Evolutionary conservation across 2,329 filamentous ascomycete genomes (phyloP).

Genomic region (Exophiala viscosa): DNA sequence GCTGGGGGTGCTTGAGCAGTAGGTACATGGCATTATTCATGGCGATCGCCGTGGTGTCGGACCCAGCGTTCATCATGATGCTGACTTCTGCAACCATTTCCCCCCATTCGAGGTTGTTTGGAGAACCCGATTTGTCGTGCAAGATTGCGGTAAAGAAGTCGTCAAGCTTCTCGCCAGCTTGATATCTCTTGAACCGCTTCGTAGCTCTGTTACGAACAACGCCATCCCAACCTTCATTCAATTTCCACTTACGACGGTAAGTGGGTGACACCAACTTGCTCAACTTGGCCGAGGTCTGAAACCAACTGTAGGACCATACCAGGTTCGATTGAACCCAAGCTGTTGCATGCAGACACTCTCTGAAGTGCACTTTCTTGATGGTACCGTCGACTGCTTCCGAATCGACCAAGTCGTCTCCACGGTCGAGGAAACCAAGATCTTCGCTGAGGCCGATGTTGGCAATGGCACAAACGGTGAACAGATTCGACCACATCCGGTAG

Average conservation of each 20-base stretch:
- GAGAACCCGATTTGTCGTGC: constrained; percentile 35
- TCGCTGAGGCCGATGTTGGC: constrained; percentile 39
- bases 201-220: constrained; percentile 45
- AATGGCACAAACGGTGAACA: constrained; percentile 39
- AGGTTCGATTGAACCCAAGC: constrained; percentile 19
- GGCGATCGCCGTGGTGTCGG: constrained; percentile 13
- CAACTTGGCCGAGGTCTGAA: constrained; percentile 14
- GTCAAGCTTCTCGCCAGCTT: constrained; percentile 50
- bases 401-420: constrained; percentile 30
- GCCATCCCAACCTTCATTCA: constrained; percentile 40
- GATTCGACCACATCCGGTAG: constrained; percentile 37
- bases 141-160: constrained; percentile 50
- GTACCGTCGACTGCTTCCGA: constrained; percentile 1
- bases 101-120: constrained; percentile 40
- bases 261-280: constrained; percentile 23
- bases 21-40: constrained; percentile 3
- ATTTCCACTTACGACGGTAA: constrained; percentile 24
- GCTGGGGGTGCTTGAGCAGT: constrained; percentile 2
- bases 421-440: constrained; percentile 36
- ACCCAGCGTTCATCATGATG: constrained; percentile 1
- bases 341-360: constrained; percentile 9
- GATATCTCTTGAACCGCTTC: constrained; percentile 44
- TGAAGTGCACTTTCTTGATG: constrained; percentile 34
- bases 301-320: constrained; percentile 29
- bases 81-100: neutral